Base-by-base conservation (phyloP, 2,329 filamentous ascomycete species). In the Hypoxylon sp. region DNA sequence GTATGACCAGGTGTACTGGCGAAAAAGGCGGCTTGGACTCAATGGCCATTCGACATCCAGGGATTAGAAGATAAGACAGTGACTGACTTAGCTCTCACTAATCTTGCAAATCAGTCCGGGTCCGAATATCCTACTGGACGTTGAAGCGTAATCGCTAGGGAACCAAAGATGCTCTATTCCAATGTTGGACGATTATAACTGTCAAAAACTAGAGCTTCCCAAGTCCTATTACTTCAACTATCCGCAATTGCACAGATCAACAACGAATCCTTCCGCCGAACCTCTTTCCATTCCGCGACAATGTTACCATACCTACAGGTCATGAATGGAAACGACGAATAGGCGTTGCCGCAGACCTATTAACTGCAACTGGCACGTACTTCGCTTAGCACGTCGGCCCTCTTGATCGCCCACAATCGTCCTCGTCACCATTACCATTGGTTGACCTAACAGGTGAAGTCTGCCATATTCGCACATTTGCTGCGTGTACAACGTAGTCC, bases 261-360 rank as follows among this genome's bases (percentile, higher is more conserved):
- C 55, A 44, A 64, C 58, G 46, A 71, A 64, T 71, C 68, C 68
- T 65, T 64, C 66, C 56, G 59, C 60, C 59, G 58, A 63, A 61
- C 20, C 48, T 61, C 59, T 66, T 66, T 58, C 51, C 57, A 44
- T 55, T 64, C 61, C 60, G 62, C 59, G 31, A 59, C 66, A 66
- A 69, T 71, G 69, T 58, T 59, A 71, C 69, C 69, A 71, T 71
- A 66, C 69, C 66, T 71, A 71, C 69, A 71, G 55, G 40, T 63
- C 59, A 61, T 59, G 53, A 65, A 61, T 31, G 31, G 20, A 66
- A 61, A 51, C 46, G 56, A 64, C 69, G 69, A 71, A 71, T 71
- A 66, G 63, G 69, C 66, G 56, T 69, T 59, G 60, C 60, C 69
- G 60, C 56, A 66, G 61, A 54, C 50, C 60, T 63, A 30, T 64